Evolutionary conservation across 2,329 filamentous ascomycete genomes (phyloP), one percentile per base, ranked within the genome.

Genomic region (Cryphonectria japonica): DNA sequence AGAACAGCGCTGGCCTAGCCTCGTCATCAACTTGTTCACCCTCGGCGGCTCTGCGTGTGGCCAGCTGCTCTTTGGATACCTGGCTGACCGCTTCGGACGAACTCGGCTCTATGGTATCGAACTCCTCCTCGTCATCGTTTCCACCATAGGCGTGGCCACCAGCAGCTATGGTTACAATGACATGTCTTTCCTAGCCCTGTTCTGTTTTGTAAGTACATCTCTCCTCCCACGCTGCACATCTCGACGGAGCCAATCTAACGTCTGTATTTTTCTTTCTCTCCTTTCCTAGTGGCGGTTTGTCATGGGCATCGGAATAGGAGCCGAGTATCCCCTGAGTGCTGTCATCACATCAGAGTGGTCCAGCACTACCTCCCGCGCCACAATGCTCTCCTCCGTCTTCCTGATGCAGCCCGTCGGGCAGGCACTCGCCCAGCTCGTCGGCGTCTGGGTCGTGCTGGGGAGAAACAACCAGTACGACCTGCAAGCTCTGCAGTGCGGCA

Each of bases 351-450:
- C 90, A 0, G 91, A 92, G 83, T 92, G 85, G 82, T 82, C 86
- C 6, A 87, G 85, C 68, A 91, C 88, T 0, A 86, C 85, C 64
- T 89, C 89, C n/a, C 83, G 90, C 65, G 87, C 87, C n/a, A 87
- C 85, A 29, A 92, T 92, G 90, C 82, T 92, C 74, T 88, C 90
- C 7, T 86, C 85, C 3, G 89, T 92, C 43, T 92, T 92, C 77
- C 84, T 91, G 75, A 91, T 91, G 87, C 90, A 92, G 74, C 89
- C 90, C 0, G 80, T 92, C 11, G 90, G 90, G 7, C 90, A 92
- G 76, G 86, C 91, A 1, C 82, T 90, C 1, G 89, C 89, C 19
- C 89, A 91, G 73, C 78, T 91, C 6, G 87, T 91, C 14, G 87
- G 88, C 4, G 79, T 91, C 5, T 84, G 82, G 79, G 85, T 87